Percentiles rank a stretch among this genome's conserved stretches.
Conservation (phyloP, 768 basidiomycete species). For the Lactarius vividus region DNA sequence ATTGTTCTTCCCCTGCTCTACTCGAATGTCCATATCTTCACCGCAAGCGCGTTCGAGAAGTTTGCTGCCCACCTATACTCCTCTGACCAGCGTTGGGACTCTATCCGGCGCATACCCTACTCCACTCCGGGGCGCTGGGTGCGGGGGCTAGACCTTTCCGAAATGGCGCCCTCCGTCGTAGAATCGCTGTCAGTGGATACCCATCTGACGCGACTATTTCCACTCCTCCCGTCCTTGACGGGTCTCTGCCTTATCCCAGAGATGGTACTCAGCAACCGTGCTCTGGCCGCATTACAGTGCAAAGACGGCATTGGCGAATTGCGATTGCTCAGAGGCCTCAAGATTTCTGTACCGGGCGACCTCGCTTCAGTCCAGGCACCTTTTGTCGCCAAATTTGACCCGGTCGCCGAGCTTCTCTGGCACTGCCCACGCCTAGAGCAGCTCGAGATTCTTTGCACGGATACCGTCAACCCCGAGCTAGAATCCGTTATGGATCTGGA, state of each 20-base stretch:
- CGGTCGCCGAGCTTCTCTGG: constrained; percentile 15
- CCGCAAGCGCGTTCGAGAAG: constrained; percentile 46
- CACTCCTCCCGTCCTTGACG: constrained; percentile 40
- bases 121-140: constrained; percentile 90
- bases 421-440: constrained; percentile 21
- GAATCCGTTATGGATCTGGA: constrained; percentile 6
- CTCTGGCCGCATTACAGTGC: constrained; percentile 10
- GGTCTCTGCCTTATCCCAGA: constrained; percentile 20
- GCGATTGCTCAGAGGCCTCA: constrained; percentile 24
- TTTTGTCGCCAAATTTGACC: background rate
- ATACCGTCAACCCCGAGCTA: constrained; percentile 15
- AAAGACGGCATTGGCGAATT: constrained; percentile 26
- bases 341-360: constrained; percentile 21
- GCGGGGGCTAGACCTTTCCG: constrained; percentile 67
- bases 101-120: constrained; percentile 80
- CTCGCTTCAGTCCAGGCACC: background rate
- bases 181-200: constrained; percentile 59
- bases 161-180: constrained; percentile 38
- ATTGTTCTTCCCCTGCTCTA: constrained; percentile 67
- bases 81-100: constrained; percentile 83
- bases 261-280: constrained; percentile 22
- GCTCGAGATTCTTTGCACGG: constrained; percentile 25
- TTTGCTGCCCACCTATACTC: constrained; percentile 56
- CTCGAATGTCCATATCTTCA: constrained; percentile 46
- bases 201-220: constrained; percentile 61